A percentile compares a stretch with the other conserved stretches of the same genome.
Conservation (phyloP, 306 rosid species). For the Castanopsis chinensis region DNA sequence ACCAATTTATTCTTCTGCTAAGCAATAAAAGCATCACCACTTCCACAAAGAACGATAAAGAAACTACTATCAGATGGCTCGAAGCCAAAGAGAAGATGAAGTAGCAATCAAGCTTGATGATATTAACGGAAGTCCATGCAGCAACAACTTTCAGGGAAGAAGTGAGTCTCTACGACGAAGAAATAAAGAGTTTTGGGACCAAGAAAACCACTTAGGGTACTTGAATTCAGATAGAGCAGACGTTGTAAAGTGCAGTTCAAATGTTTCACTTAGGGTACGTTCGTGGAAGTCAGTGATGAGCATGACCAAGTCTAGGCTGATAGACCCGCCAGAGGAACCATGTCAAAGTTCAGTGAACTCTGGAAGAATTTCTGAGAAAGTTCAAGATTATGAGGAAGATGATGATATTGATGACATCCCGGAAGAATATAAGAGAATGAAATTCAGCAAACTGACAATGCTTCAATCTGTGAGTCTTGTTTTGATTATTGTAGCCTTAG, state of each 20-base stretch:
- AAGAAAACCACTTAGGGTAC: background rate
- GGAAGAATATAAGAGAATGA: conserved; percentile 22
- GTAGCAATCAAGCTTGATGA: conserved; percentile 14
- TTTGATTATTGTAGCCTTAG: conserved; percentile 28
- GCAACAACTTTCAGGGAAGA: background rate
- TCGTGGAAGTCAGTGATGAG: conserved; percentile 29
- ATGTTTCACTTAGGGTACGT: conserved; percentile 15
- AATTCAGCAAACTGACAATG: conserved; percentile 12
- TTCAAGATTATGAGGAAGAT: background rate
- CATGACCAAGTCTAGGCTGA: conserved; percentile 33
- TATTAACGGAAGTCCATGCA: background rate
- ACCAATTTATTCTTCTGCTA: background rate
- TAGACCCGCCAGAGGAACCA: conserved; percentile 30
- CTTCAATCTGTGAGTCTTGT: conserved; percentile 35
- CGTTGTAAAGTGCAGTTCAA: conserved; percentile 26
- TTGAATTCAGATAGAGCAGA: background rate
- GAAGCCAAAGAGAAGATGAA: conserved; percentile 12
- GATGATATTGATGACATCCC: conserved; percentile 33
- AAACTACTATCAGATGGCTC: conserved; percentile 20
- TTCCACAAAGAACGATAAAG: background rate
- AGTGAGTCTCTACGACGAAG: conserved; percentile 13
- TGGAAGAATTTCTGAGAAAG: background rate
- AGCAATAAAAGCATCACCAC: background rate
- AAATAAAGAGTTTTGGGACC: conserved; percentile 10
- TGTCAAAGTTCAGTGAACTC: conserved; percentile 10